Evolutionary conservation across 306 rosid genomes (phyloP), one percentile per base, ranked within the genome.

Genomic region (Coriaria nepalensis): DNA sequence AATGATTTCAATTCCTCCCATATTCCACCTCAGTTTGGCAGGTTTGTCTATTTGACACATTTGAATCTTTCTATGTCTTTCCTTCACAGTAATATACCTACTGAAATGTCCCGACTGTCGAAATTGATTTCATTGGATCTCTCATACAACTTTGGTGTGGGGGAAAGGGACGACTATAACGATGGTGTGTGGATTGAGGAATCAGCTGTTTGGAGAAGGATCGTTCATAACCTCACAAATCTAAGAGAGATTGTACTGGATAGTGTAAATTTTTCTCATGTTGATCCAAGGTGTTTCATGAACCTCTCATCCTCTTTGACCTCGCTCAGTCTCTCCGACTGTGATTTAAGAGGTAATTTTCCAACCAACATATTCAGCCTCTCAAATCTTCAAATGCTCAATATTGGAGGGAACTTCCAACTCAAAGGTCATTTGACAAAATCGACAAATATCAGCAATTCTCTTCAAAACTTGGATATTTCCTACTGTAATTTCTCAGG

Each of bases 331-430:
- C 64, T 59, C 0, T 0, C 0, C 0, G 0, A 0, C 1, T 4
- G 29, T 8, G 0, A 4, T 0, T 36, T 59, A 35, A 8, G 0
- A 6, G 50, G 50, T 0, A 33, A 41, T 12, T 13, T 59, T 12
- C 50, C 64, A 6, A 33, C 36, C n/a, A 43, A 34, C 35, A 0
- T 58, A 7, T 58, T 39, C 14, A 33, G 6, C 5, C 9, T 2
- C 9, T 36, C 47, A 33, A 61, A 38, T 0, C 41, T 61, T n/a
- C 48, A 9, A 7, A 2, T 0, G 1, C 13, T 61, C 1, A 1
- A 6, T 0, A 13, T 43, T 4, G 0, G 2, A 0, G 0, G 0
- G 0, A 61, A 61, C 15, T n/a, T n/a, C n/a, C 0, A 29, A 7
- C 49, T 62, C 48, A 46, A 4, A 0, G 54, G 60, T 13, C 8